Base-by-base conservation (phyloP, 2,329 filamentous ascomycete species). In the Ceratocystis huliohia region DNA sequence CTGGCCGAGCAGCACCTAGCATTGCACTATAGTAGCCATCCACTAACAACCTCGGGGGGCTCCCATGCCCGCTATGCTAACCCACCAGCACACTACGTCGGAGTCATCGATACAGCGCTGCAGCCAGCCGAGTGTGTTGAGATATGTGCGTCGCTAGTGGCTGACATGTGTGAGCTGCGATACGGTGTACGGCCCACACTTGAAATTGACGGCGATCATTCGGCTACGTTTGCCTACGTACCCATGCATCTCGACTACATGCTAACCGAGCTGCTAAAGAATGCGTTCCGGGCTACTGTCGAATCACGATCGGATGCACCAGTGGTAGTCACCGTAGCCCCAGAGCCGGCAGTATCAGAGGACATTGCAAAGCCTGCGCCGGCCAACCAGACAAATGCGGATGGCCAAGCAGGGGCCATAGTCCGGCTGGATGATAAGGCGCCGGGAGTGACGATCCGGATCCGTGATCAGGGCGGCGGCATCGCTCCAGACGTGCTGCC, bases 211-310 rank as follows among this genome's bases (percentile, higher is more conserved):
- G 94, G 94, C 70, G 88, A 95, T 74, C 86, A 88, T 0, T 86
- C 88, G 64, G 91, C 92, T n/a, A 87, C 86, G 0, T 96, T 99
- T 73, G 91, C 93, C 22, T 94, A 95, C 73, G 87, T 99, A 7
- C 94, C 94, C 15, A 94, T 96, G 74, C 94, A 99, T 75, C 82
- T 99, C 28, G 93, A 97, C 76, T 99, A 99, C 75, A 96, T 99
- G 70, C 84, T 96, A 70, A 99, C 93, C 0, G 94, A 99, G 76
- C 82, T 99, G 1, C 82, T 99, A 67, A 99, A 99, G 76, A 99
- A 99, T 73, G 90, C 92, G 0, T 99, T 97, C 78, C 85, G 94
- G 56, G 93, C 94, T 3, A 95, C 91, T 0, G 86, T 97, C 8
- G 94, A 99, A 76, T 87, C 83, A 67, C 85, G 86, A n/a, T 86